These are phyloP conservation scores for Melastoma candidum DNA, from an alignment of 441 rosid species.

Conservation along the genomic window DNA sequence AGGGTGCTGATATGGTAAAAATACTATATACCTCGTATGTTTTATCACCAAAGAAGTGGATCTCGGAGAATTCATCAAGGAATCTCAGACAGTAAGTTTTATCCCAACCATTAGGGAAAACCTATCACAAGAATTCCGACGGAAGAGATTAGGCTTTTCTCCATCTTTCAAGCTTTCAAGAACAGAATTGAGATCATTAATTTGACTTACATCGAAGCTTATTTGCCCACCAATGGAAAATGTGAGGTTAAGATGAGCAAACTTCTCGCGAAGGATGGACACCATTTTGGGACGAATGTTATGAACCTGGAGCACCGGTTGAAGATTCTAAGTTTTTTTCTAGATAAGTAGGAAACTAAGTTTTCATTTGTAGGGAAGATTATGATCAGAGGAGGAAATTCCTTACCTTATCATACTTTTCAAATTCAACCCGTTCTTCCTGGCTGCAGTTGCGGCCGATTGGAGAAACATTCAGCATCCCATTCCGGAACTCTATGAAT, in stretches of 20 bases:
- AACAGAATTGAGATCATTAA: not conserved
- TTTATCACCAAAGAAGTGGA: slow-evolving; percentile 99
- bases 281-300: slow-evolving; percentile 15
- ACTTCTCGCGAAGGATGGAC: too few relatives aligned
- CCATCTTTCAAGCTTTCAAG: slow-evolving; percentile 3
- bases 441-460: slow-evolving; percentile 99
- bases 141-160: slow-evolving; percentile 5
- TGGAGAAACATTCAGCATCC: slow-evolving; percentile 96
- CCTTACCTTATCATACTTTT: slow-evolving; percentile 81
- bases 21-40: slow-evolving; percentile 64
- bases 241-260: too few relatives aligned
- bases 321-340: not conserved
- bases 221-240: slow-evolving; percentile 24
- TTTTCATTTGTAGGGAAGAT: too few relatives aligned
- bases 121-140: slow-evolving; percentile 26
- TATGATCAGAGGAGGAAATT: not conserved
- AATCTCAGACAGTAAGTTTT: slow-evolving; percentile 93
- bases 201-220: slow-evolving; percentile 79
- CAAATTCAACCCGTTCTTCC: slow-evolving; percentile 97
- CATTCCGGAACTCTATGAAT: slow-evolving; percentile 92
- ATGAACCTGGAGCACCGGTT: slow-evolving; percentile 51
- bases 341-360: too few relatives aligned
- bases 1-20: not conserved
- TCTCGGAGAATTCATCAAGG: slow-evolving; percentile 64
- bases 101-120: slow-evolving; percentile 97